Evolutionary conservation across 805 yeast genomes (phyloP).

Genomic region (Kuraishia capsulata): DNA sequence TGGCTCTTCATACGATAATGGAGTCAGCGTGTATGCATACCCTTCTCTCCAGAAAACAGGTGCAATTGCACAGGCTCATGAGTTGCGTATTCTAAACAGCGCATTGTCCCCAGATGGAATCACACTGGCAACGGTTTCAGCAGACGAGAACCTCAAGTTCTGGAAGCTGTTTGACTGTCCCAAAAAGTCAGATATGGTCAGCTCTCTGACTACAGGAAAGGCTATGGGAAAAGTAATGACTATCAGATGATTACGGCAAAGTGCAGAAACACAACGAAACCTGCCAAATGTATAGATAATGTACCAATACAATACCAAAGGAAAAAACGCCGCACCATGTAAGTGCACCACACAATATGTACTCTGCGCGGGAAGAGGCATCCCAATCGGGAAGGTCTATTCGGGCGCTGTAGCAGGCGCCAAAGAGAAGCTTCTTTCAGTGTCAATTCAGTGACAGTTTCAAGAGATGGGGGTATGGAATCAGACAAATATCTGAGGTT

Average conservation of each 20-base stretch:
- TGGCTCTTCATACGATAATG: conserved; percentile 77
- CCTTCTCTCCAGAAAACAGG: conserved; percentile 84
- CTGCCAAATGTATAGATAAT: too few species aligned
- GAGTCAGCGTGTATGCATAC: conserved; percentile 74
- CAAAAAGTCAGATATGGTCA: conserved; percentile 9
- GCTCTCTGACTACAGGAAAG: conserved; percentile 28
- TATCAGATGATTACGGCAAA: conserved; percentile 24
- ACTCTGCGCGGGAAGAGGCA: too few species aligned
- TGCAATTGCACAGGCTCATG: conserved; percentile 81
- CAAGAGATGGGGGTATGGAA: too few species aligned
- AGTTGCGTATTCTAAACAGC: conserved; percentile 74
- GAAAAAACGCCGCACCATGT: too few species aligned
- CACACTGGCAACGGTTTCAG: conserved; percentile 89
- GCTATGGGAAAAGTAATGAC: conserved; percentile 43
- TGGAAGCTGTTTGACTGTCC: conserved; percentile 74
- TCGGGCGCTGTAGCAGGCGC: too few species aligned
- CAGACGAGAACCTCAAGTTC: conserved; percentile 92
- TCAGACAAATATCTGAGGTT: too few species aligned
- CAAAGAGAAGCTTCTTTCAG: too few species aligned
- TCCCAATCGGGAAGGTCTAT: too few species aligned
- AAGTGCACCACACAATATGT: too few species aligned
- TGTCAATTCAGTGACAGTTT: too few species aligned
- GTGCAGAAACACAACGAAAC: too few species aligned
- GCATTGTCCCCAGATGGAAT: conserved; percentile 85
- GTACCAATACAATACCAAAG: too few species aligned